Percentiles rank a stretch among this genome's conserved stretches.
Evolutionary conservation across 2,329 filamentous ascomycete genomes (phyloP).

Genomic region (Fonsecaea nubica): DNA sequence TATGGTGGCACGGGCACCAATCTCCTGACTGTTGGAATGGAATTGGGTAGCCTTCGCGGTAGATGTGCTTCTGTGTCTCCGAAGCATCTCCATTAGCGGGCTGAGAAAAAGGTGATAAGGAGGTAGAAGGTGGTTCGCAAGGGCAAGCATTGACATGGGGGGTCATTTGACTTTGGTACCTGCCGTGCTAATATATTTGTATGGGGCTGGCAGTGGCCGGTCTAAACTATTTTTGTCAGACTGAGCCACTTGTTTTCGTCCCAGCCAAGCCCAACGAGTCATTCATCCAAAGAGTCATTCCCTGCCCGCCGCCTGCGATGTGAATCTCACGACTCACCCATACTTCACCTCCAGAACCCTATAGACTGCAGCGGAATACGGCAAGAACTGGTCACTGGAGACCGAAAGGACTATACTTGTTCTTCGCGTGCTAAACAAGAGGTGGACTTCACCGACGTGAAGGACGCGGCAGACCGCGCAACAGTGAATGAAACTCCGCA

Average conservation of each 20-base stretch:
- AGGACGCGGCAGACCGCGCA: not conserved
- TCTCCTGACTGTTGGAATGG: not conserved
- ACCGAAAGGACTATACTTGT: not conserved
- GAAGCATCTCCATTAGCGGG: too few relatives aligned
- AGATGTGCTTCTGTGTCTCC: too few relatives aligned
- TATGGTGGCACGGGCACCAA: not conserved
- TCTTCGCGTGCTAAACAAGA: not conserved
- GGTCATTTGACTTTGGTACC: too few relatives aligned
- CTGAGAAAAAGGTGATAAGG: too few relatives aligned
- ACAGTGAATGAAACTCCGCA: conserved; percentile 5
- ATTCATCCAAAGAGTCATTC: not conserved
- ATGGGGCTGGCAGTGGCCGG: too few relatives aligned
- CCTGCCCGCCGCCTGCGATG: not conserved
- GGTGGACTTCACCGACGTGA: not conserved
- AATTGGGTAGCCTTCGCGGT: too few relatives aligned
- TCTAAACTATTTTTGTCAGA: too few relatives aligned
- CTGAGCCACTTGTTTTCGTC: not conserved
- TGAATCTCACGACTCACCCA: not conserved
- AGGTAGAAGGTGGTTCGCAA: too few relatives aligned
- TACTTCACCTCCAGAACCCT: not conserved
- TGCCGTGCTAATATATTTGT: too few relatives aligned
- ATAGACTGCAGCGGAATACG: not conserved
- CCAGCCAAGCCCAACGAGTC: not conserved
- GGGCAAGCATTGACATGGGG: too few relatives aligned
- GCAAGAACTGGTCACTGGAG: not conserved